Evolutionary conservation across 495 filamentous ascomycete species (phyloP).

Genomic region (Hypoxylon lienhwacheense): DNA sequence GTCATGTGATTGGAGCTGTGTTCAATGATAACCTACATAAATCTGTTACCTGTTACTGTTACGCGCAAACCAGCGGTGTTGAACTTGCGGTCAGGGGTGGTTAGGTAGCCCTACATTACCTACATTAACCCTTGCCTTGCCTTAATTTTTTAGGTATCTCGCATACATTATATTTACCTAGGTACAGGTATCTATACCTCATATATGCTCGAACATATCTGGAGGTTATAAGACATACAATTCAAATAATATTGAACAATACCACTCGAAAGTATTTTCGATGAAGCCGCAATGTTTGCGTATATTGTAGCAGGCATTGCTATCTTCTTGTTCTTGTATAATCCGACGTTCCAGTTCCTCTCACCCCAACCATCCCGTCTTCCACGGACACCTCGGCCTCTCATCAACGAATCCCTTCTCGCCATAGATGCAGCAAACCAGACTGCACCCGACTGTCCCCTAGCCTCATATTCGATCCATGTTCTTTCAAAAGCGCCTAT

Average conservation of each 20-base stretch:
- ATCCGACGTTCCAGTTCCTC: constrained; percentile 32
- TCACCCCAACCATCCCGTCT: constrained; percentile 29
- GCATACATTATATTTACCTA: background rate
- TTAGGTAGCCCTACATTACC: background rate
- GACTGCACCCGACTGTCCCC: constrained; percentile 35
- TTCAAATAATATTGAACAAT: too few relatives aligned
- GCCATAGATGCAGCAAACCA: constrained; percentile 43
- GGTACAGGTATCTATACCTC: too few relatives aligned
- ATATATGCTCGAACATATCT: too few relatives aligned
- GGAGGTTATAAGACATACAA: too few relatives aligned
- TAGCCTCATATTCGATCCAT: constrained; percentile 44
- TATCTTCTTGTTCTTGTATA: constrained; percentile 29
- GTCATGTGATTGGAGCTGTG: constrained; percentile 30
- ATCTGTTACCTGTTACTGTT: background rate
- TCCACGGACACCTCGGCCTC: constrained; percentile 43
- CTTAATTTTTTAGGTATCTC: too few relatives aligned
- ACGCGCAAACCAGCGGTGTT: background rate
- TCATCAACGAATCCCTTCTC: constrained; percentile 46
- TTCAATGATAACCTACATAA: constrained; percentile 5
- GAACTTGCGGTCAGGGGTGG: background rate
- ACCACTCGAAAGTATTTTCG: background rate
- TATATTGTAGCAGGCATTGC: constrained; percentile 36
- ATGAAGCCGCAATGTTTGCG: constrained; percentile 35
- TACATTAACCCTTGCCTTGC: constrained; percentile 2
- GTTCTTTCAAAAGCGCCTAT: constrained; percentile 48